These are phyloP conservation scores for Bryopsis sp. DNA, from an alignment of 139 green algal species.

Conservation along the genomic window DNA sequence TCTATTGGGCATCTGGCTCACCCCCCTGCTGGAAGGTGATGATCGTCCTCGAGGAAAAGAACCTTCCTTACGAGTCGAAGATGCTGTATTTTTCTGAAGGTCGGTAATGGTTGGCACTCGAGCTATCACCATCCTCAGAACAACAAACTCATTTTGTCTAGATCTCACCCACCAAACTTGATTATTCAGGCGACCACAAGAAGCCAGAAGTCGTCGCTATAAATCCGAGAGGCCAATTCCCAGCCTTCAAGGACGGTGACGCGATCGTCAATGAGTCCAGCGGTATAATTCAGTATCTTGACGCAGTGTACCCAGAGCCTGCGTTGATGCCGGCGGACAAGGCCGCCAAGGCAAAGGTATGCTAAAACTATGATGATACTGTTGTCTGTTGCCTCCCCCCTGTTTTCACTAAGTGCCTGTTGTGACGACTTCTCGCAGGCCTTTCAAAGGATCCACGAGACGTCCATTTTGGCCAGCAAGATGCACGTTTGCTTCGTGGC, in stretches of 20 bases:
- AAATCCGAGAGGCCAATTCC: slow-evolving; percentile 36
- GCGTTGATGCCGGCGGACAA: slow-evolving; percentile 16
- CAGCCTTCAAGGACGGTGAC: slow-evolving; percentile 29
- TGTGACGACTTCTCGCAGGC: background rate
- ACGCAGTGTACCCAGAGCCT: slow-evolving; percentile 24
- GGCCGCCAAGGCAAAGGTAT: slow-evolving; percentile 11
- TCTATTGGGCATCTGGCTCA: slow-evolving; percentile 27
- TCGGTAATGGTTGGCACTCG: background rate
- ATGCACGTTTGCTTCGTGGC: background rate
- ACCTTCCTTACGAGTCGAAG: slow-evolving; percentile 22
- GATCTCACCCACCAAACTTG: background rate
- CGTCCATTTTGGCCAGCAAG: too few relatives aligned
- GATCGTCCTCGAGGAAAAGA: slow-evolving; percentile 26
- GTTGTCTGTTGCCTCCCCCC: background rate
- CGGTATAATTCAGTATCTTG: slow-evolving; percentile 30
- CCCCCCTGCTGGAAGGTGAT: slow-evolving; percentile 24
- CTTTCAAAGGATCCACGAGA: background rate
- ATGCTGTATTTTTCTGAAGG: slow-evolving; percentile 25
- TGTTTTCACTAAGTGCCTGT: background rate
- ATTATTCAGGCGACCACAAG: slow-evolving; percentile 33
- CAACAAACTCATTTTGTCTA: background rate
- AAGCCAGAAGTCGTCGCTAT: slow-evolving; percentile 23
- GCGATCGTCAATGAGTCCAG: slow-evolving; percentile 29
- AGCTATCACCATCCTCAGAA: too few relatives aligned
- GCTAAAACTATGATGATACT: too few relatives aligned